phyloP scores from a whole-genome alignment of 306 rosid genomes.

The Fragaria ananassa region DNA sequence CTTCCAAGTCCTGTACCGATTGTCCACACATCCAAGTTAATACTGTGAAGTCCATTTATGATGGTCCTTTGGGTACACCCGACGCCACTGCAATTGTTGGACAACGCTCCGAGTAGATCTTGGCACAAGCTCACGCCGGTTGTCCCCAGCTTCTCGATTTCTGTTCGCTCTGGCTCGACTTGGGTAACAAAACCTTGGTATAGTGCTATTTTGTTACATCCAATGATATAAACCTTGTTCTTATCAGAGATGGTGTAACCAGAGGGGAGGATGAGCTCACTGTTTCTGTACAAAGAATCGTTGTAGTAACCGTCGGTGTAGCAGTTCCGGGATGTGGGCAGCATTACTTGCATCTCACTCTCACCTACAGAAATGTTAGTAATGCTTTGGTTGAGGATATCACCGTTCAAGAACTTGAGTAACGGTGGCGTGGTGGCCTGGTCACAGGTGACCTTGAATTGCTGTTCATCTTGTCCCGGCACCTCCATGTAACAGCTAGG shows the following conservation, averaged over 20 bases:
- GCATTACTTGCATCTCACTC: neutral
- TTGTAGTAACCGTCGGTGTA: neutral
- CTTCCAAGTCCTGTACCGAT: neutral
- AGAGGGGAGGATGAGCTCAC: neutral
- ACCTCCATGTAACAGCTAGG: neutral
- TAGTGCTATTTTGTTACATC: neutral
- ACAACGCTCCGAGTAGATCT: neutral
- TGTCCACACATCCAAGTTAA: neutral
- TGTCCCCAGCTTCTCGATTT: neutral
- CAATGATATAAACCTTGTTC: neutral
- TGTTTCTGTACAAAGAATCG: neutral
- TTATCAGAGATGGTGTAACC: neutral
- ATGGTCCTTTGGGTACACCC: conserved; percentile 1
- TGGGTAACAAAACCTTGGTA: neutral
- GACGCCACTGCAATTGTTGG: neutral
- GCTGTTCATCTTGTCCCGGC: neutral
- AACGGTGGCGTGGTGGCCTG: neutral
- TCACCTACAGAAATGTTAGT: neutral
- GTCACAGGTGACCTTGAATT: neutral
- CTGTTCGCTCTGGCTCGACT: neutral
- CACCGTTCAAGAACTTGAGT: neutral
- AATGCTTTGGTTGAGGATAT: neutral
- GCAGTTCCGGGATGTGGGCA: neutral
- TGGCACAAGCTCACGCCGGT: neutral
- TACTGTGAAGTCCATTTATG: neutral